Percentiles rank a stretch among this genome's conserved stretches.
phyloP scores from a whole-genome alignment of 176 grass and related monocot genomes.

The Carex kokanica region DNA sequence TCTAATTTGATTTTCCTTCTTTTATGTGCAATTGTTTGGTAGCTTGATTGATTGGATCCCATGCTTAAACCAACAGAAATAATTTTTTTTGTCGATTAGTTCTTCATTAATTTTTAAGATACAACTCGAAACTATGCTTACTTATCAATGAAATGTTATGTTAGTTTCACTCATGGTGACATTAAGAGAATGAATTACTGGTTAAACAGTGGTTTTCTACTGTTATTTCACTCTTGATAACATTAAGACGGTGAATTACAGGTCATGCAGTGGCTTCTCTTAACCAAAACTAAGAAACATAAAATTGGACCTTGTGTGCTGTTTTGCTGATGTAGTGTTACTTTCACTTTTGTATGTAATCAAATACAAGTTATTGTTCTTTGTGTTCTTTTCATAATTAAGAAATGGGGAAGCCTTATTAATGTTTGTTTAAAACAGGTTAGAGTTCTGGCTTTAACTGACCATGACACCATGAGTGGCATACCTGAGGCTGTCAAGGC shows the following conservation, averaged over 20 bases:
- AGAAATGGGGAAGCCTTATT: constrained; percentile 33
- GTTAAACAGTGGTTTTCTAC: background rate
- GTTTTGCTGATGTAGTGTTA: background rate
- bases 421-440: constrained; percentile 43
- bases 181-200: background rate
- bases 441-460: constrained; percentile 88
- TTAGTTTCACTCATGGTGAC: background rate
- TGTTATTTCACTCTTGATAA: background rate
- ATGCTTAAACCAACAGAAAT: background rate
- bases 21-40: constrained; percentile 29
- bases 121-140: background rate
- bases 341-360: background rate
- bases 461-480: constrained; percentile 94
- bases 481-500: constrained; percentile 66
- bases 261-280: background rate
- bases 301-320: background rate
- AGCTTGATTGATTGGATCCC: background rate
- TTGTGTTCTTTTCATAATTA: background rate
- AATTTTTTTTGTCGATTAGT: background rate
- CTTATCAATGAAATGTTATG: background rate
- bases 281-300: background rate
- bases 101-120: background rate
- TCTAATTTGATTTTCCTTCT: background rate
- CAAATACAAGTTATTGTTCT: background rate
- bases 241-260: background rate